Evolutionary conservation across 2,329 filamentous ascomycete genomes (phyloP).

Genomic region (Cercospora sp.): DNA sequence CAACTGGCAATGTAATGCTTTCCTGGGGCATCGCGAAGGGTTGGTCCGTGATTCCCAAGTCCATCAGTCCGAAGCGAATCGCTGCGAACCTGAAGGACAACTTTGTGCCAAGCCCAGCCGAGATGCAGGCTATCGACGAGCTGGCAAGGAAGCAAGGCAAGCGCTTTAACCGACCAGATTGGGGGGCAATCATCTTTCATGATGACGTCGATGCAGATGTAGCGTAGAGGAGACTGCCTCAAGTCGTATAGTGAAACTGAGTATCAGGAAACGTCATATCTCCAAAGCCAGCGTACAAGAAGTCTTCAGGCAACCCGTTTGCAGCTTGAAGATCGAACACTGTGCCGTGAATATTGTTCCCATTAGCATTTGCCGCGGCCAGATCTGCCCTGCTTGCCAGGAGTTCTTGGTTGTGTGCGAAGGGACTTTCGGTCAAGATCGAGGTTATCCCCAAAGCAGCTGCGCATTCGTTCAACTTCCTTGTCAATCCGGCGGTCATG

Average conservation of each 20-base stretch:
- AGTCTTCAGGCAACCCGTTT: slow-evolving; percentile 17
- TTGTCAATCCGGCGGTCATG: slow-evolving; percentile 21
- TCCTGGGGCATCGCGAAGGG: slow-evolving; percentile 41
- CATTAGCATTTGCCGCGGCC: not conserved
- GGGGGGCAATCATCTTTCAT: slow-evolving; percentile 49
- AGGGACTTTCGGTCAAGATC: slow-evolving; percentile 20
- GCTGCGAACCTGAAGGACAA: slow-evolving; percentile 22
- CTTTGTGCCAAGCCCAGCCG: slow-evolving; percentile 16
- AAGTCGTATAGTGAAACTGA: slow-evolving; percentile 8
- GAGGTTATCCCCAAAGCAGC: slow-evolving; percentile 17
- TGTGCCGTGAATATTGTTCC: not conserved
- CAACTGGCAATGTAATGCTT: slow-evolving; percentile 39
- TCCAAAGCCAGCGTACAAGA: slow-evolving; percentile 16
- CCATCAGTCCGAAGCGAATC: slow-evolving; percentile 24
- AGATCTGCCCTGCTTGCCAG: not conserved
- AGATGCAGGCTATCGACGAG: slow-evolving; percentile 26
- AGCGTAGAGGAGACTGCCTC: not conserved
- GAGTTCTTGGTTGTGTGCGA: slow-evolving; percentile 22
- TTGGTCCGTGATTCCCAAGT: slow-evolving; percentile 43
- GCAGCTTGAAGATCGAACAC: slow-evolving; percentile 10
- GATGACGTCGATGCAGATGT: slow-evolving; percentile 33
- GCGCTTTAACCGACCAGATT: slow-evolving; percentile 49
- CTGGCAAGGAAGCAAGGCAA: slow-evolving; percentile 42
- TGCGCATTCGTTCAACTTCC: slow-evolving; percentile 22
- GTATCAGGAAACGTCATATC: slow-evolving; percentile 17